These are phyloP conservation scores for Solanum ossicruentum DNA, from an alignment of 257 asterid species.

Conservation along the genomic window DNA sequence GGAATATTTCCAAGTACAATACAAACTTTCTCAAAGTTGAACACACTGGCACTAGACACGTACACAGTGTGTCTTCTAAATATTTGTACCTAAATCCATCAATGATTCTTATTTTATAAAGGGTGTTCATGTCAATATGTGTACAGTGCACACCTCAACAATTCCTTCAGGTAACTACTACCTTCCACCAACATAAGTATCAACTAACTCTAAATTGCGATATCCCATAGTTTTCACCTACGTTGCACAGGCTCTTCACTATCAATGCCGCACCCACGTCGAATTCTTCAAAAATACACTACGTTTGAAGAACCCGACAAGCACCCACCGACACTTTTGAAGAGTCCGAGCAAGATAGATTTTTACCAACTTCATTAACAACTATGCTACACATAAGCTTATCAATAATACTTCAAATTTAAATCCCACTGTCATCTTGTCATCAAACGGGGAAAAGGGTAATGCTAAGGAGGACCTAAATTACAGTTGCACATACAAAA, in stretches of 20 bases:
- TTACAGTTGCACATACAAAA: background rate
- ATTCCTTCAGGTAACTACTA: background rate
- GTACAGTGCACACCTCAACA: background rate
- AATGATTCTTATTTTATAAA: background rate
- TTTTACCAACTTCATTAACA: background rate
- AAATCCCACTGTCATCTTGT: background rate
- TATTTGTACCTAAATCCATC: background rate
- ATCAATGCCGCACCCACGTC: too few relatives aligned
- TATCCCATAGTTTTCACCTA: background rate
- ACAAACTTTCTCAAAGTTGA: background rate
- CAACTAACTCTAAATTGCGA: background rate
- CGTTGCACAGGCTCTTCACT: too few relatives aligned
- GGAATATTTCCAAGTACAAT: background rate
- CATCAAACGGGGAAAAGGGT: background rate
- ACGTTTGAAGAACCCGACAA: too few relatives aligned
- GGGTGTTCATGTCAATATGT: background rate
- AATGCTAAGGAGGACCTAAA: background rate
- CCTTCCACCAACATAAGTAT: background rate
- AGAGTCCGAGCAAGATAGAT: too few relatives aligned
- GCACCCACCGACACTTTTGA: too few relatives aligned
- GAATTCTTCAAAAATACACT: too few relatives aligned
- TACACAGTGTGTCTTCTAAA: background rate
- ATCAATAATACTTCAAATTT: background rate
- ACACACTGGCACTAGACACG: background rate
- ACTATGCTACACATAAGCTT: background rate